These are phyloP conservation scores for Gonapodya sp. DNA, from an alignment of 192 early-diverging fungal genomes.

Conservation along the genomic window DNA sequence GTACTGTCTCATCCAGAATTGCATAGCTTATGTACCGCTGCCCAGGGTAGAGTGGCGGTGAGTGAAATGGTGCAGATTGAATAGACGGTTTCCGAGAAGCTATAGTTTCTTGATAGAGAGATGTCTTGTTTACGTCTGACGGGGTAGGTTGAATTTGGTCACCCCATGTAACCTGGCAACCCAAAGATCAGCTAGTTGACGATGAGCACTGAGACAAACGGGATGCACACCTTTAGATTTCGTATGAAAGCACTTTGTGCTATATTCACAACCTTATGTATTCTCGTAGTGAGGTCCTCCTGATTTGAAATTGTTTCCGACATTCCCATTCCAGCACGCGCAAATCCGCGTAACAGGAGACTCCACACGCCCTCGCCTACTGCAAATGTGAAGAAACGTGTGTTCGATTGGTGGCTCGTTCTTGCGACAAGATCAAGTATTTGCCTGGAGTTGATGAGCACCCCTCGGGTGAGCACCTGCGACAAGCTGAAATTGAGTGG, in stretches of 20 bases:
- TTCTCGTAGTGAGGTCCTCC: background rate
- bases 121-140: background rate
- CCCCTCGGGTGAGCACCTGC: background rate
- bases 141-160: background rate
- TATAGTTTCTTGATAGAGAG: background rate
- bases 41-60: background rate
- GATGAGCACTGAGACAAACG: too few species aligned
- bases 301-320: background rate
- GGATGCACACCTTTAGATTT: background rate
- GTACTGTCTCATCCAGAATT: background rate
- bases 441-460: background rate
- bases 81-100: background rate
- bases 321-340: background rate
- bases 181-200: too few species aligned
- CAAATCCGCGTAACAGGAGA: background rate
- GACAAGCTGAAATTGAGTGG: background rate
- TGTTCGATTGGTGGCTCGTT: background rate
- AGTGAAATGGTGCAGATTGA: background rate
- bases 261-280: background rate
- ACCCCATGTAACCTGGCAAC: background rate
- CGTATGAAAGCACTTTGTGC: background rate
- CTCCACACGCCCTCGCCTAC: background rate
- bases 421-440: background rate
- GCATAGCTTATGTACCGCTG: background rate
- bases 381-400: background rate